phyloP scores from a whole-genome alignment of 306 rosid genomes.

The Oemleria cerasiformis region DNA sequence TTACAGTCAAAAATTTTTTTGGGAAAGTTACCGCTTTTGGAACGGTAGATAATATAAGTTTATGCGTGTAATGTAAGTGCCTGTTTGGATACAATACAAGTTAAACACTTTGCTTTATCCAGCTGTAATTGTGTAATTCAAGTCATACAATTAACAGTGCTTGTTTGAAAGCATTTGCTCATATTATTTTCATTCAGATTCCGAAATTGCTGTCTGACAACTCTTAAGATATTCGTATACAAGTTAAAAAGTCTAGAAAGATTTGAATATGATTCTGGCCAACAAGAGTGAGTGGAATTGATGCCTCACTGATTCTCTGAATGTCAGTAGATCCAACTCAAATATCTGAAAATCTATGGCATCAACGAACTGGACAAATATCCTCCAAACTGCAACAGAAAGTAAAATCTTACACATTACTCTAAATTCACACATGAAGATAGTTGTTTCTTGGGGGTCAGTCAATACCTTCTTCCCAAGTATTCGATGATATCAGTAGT shows the following conservation, averaged over 20 bases:
- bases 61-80: conserved; percentile 3
- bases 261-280: not conserved
- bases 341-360: conserved; percentile 4
- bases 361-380: conserved; percentile 53
- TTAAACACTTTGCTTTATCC: conserved; percentile 10
- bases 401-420: not conserved
- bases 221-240: not conserved
- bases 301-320: not conserved
- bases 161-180: conserved; percentile 1
- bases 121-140: not conserved
- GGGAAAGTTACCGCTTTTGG: not conserved
- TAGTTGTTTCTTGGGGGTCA: not conserved
- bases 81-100: conserved; percentile 13
- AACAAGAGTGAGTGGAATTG: not conserved
- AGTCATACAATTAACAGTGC: conserved; percentile 13
- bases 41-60: not conserved
- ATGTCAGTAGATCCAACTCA: not conserved
- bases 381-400: conserved; percentile 71
- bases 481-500: conserved; percentile 81
- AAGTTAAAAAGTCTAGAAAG: not conserved
- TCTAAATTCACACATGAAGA: not conserved
- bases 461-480: conserved; percentile 74
- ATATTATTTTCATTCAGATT: not conserved
- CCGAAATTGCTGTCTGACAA: not conserved
- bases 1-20: conserved; percentile 9